These are phyloP conservation scores for Trametes maxima DNA, from an alignment of 768 basidiomycete genomes.

Conservation along the genomic window DNA sequence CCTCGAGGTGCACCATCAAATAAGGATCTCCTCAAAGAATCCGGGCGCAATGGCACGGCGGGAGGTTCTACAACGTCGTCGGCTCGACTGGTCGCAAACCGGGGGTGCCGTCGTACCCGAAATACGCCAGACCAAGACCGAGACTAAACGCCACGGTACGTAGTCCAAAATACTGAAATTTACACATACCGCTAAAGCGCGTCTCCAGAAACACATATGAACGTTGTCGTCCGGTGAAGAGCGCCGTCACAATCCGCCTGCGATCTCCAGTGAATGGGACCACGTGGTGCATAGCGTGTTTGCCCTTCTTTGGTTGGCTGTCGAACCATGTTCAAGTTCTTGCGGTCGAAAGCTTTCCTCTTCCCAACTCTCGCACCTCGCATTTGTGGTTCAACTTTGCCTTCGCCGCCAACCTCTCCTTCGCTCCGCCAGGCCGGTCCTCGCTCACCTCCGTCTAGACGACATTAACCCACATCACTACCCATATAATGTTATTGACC, in stretches of 20 bases:
- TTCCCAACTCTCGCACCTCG: neutral
- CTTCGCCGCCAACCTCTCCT: neutral
- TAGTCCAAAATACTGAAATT: neutral
- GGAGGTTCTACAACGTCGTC: neutral
- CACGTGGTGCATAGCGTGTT: slow-evolving; percentile 6
- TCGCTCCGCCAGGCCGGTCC: slow-evolving; percentile 12
- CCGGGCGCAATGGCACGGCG: slow-evolving; percentile 2
- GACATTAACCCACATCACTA: slow-evolving; percentile 4
- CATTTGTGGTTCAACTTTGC: neutral
- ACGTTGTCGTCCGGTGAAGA: too few relatives aligned
- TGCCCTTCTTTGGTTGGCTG: slow-evolving; percentile 19
- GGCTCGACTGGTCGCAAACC: neutral
- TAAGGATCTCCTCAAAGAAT: neutral
- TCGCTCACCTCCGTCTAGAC: slow-evolving; percentile 8
- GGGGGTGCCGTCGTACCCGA: neutral
- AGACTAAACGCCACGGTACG: neutral
- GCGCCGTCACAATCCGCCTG: neutral
- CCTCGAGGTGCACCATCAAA: slow-evolving; percentile 36
- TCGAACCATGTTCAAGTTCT: slow-evolving; percentile 14
- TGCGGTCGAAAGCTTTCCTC: neutral
- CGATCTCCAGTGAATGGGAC: neutral
- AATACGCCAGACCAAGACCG: neutral
- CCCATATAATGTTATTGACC: slow-evolving; percentile 12
- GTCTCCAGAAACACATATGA: too few relatives aligned
- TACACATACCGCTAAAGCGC: too few relatives aligned